Conservation (phyloP, 495 filamentous ascomycete species). For the Pyronema omphalodes region DNA sequence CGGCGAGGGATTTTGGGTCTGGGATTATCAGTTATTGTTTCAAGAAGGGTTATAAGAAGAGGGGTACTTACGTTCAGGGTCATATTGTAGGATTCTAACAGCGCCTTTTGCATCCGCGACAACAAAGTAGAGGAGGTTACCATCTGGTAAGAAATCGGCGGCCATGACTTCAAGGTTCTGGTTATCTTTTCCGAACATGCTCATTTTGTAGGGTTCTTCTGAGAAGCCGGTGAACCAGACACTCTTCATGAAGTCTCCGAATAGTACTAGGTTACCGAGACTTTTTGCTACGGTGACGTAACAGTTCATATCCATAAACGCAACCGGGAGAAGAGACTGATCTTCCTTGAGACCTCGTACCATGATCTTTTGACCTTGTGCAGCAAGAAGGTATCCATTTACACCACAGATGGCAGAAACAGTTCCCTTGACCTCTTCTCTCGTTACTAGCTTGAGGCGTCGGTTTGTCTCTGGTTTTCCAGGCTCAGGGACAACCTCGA, state of each 20-base stretch:
- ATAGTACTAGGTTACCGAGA: conserved; percentile 63
- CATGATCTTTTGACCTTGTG: conserved; percentile 92
- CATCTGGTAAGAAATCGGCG: conserved; percentile 78
- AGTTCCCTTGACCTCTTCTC: conserved; percentile 85
- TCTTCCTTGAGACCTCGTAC: conserved; percentile 92
- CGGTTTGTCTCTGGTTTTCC: conserved; percentile 65
- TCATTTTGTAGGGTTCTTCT: conserved; percentile 89
- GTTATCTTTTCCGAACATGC: conserved; percentile 71
- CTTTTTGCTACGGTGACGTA: conserved; percentile 70
- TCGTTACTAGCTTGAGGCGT: conserved; percentile 66
- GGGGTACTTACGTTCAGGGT: conserved; percentile 53
- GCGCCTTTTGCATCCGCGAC: conserved; percentile 71
- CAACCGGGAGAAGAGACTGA: conserved; percentile 72
- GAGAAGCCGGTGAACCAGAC: conserved; percentile 90
- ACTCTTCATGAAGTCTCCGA: conserved; percentile 81
- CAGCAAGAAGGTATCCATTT: conserved; percentile 75
- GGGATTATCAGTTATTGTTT: background rate
- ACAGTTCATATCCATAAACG: conserved; percentile 95
- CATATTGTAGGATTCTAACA: conserved; percentile 77
- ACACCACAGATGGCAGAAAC: conserved; percentile 82
- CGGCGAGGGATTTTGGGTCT: conserved; percentile 89
- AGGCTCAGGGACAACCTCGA: conserved; percentile 77
- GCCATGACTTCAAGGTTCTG: conserved; percentile 57
- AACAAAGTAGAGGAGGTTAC: conserved; percentile 62
- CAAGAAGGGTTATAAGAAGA: background rate